Evolutionary conservation across 2,329 filamentous ascomycete genomes (phyloP).

Genomic region (Botrytis galanthina): DNA sequence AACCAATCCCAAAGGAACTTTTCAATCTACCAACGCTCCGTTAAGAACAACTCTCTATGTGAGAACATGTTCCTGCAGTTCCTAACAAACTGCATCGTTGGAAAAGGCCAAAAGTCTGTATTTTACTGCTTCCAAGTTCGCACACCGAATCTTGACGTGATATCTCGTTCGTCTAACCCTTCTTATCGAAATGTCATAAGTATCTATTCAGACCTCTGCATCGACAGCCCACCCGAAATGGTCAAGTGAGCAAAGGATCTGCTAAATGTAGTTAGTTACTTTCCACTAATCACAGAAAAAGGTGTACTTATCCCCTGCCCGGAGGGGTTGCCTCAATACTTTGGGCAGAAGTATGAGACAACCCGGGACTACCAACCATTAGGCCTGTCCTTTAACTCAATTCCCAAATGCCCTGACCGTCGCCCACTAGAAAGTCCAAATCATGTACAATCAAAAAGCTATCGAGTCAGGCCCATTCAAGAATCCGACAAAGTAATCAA

Average conservation of each 20-base stretch:
- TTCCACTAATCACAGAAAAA: background rate
- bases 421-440: conserved; percentile 11
- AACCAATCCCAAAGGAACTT: conserved; percentile 17
- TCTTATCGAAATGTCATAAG: too few species aligned
- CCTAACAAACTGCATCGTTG: conserved; percentile 71
- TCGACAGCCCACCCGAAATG: too few species aligned
- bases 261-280: background rate
- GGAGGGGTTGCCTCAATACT: conserved; percentile 36
- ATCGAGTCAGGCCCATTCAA: conserved; percentile 18
- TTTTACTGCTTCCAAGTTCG: background rate
- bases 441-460: conserved; percentile 26
- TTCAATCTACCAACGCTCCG: conserved; percentile 70
- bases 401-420: conserved; percentile 4
- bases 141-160: background rate
- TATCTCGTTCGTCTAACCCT: background rate
- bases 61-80: conserved; percentile 68
- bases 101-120: conserved; percentile 22
- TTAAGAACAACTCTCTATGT: conserved; percentile 69
- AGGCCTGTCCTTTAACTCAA: conserved; percentile 31
- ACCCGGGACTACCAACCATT: conserved; percentile 37
- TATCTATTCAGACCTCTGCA: background rate
- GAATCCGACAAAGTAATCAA: conserved; percentile 25
- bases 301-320: conserved; percentile 38
- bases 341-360: conserved; percentile 29
- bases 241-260: background rate